A percentile compares a stretch with the other conserved stretches of the same genome.
Evolutionary conservation across 2,329 filamentous ascomycete genomes (phyloP).

Genomic region (Sclerotinia glacialis): DNA sequence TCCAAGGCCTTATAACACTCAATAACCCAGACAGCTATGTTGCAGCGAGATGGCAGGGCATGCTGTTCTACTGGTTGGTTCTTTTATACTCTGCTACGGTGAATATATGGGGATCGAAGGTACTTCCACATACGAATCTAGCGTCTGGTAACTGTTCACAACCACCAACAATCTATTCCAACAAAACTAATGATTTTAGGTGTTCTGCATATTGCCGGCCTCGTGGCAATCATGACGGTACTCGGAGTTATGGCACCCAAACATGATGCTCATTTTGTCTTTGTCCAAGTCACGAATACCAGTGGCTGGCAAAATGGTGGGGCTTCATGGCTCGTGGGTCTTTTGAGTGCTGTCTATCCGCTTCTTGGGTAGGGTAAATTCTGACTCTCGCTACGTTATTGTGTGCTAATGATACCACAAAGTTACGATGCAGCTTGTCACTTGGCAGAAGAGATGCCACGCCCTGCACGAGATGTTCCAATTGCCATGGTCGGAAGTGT

Average conservation of each 20-base stretch:
- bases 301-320: slow-evolving; percentile 47
- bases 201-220: slow-evolving; percentile 40
- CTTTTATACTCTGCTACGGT: slow-evolving; percentile 40
- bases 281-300: slow-evolving; percentile 46
- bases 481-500: slow-evolving; percentile 47
- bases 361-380: slow-evolving; percentile 37
- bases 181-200: slow-evolving; percentile 15
- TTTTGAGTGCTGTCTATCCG: slow-evolving; percentile 44
- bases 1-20: slow-evolving; percentile 45
- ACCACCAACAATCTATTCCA: neutral
- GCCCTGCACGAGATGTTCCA: slow-evolving; percentile 43
- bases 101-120: slow-evolving; percentile 26
- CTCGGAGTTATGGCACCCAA: slow-evolving; percentile 46
- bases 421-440: slow-evolving; percentile 47
- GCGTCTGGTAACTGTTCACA: slow-evolving; percentile 35
- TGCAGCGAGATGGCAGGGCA: slow-evolving; percentile 46
- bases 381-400: neutral
- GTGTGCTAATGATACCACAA: neutral
- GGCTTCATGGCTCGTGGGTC: slow-evolving; percentile 48
- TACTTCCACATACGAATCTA: slow-evolving; percentile 43
- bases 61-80: slow-evolving; percentile 49
- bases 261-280: slow-evolving; percentile 45
- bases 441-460: slow-evolving; percentile 49
- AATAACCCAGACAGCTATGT: slow-evolving; percentile 43
- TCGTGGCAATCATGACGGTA: slow-evolving; percentile 43